Evolutionary conservation across 495 filamentous ascomycete species (phyloP).

Genomic region (Schizothecium vesticola): DNA sequence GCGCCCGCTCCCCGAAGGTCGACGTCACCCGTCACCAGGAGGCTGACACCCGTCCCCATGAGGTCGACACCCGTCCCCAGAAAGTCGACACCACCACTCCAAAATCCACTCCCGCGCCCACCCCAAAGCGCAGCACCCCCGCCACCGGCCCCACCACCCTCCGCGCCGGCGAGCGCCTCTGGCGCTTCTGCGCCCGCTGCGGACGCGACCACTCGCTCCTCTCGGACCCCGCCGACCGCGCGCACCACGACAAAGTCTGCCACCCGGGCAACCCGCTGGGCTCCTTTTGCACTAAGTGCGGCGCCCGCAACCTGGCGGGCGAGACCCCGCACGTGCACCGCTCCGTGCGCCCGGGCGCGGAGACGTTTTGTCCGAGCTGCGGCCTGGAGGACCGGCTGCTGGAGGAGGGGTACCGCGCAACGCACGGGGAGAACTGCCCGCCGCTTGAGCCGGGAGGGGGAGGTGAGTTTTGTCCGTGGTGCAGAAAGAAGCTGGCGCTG

Average conservation of each 20-base stretch:
- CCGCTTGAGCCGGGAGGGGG: background rate
- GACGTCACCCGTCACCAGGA: too few relatives aligned
- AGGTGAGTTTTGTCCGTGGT: background rate
- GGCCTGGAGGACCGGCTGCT: background rate
- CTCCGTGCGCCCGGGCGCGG: too few relatives aligned
- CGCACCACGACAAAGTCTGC: conserved; percentile 22
- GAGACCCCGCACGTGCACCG: background rate
- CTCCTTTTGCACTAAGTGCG: background rate
- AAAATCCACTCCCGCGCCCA: background rate
- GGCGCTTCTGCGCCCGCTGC: conserved; percentile 24
- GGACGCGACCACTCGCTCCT: conserved; percentile 20
- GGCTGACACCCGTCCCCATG: too few relatives aligned
- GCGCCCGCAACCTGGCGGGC: background rate
- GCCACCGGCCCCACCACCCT: conserved; percentile 22
- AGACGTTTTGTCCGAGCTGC: background rate
- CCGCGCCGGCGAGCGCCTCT: conserved; percentile 23
- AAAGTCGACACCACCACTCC: too few relatives aligned
- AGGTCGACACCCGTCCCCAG: too few relatives aligned
- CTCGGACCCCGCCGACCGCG: conserved; percentile 11
- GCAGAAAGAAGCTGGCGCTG: too few relatives aligned
- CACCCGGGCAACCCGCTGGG: conserved; percentile 7
- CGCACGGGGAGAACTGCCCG: background rate
- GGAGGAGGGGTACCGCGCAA: background rate
- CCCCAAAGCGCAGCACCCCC: conserved; percentile 1
- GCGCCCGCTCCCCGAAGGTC: too few relatives aligned